phyloP scores from a whole-genome alignment of 805 yeast species.

The Scheffersomyces stipitis region DNA sequence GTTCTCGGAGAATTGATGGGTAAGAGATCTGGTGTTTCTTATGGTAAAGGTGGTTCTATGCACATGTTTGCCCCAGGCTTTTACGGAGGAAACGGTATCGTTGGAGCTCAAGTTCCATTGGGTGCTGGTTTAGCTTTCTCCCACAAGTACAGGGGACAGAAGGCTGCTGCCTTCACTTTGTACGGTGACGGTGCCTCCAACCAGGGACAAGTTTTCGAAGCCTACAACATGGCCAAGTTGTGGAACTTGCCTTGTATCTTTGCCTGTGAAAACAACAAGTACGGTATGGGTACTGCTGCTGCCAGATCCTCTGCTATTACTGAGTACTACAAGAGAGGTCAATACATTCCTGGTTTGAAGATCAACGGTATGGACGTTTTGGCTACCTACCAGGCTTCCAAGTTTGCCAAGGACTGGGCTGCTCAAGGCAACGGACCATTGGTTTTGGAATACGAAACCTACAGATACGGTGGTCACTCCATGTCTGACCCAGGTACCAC shows the following conservation, averaged over 20 bases:
- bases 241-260: conserved; percentile 95
- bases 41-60: conserved; percentile 99
- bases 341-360: conserved; percentile 97
- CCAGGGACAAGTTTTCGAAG: conserved; percentile 98
- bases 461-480: conserved; percentile 99
- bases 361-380: conserved; percentile 98
- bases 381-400: conserved; percentile 93
- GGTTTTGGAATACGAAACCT: conserved; percentile 95
- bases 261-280: conserved; percentile 98
- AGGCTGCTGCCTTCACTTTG: conserved; percentile 77
- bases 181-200: conserved; percentile 99
- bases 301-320: conserved; percentile 95
- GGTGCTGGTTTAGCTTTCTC: conserved; percentile 99
- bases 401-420: conserved; percentile 96
- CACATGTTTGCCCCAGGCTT: conserved; percentile 95
- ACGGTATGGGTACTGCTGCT: conserved; percentile 99
- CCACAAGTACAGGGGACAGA: conserved; percentile 85
- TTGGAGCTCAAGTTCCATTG: conserved; percentile 98
- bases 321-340: conserved; percentile 98
- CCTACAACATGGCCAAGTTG: conserved; percentile 98
- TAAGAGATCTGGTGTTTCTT: conserved; percentile 89
- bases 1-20: conserved; percentile 98
- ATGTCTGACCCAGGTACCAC: conserved; percentile 99
- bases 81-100: conserved; percentile 99
- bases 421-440: conserved; percentile 92